Conservation (phyloP, 1,139 yeast species). For the Taphrina betulina region DNA sequence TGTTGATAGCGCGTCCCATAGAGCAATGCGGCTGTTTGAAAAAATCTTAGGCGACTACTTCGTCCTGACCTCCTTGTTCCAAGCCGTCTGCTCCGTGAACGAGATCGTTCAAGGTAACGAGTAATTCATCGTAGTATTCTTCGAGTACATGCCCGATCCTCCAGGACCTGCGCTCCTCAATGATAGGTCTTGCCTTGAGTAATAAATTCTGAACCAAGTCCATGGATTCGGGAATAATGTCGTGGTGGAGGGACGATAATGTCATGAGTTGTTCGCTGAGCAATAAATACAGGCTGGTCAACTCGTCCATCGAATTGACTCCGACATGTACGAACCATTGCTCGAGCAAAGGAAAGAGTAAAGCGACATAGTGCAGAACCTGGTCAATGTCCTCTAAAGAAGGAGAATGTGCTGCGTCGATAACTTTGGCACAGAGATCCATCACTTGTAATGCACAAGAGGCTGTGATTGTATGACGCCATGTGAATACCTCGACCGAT, state of each 20-base stretch:
- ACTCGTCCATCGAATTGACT: slow-evolving; percentile 7
- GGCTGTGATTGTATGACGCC: slow-evolving; percentile 13
- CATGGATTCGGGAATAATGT: slow-evolving; percentile 14
- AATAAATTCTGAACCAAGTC: slow-evolving; percentile 5
- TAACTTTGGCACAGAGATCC: slow-evolving; percentile 5
- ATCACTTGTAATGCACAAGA: not conserved
- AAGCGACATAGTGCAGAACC: not conserved
- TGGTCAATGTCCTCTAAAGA: not conserved
- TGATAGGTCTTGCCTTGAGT: slow-evolving; percentile 8
- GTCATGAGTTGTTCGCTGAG: slow-evolving; percentile 19
- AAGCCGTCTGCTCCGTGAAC: too few species aligned
- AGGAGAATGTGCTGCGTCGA: not conserved
- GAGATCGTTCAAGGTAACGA: slow-evolving; percentile 9
- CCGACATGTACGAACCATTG: slow-evolving; percentile 1
- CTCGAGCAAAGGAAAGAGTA: slow-evolving; percentile 2
- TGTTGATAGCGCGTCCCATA: too few species aligned
- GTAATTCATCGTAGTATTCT: slow-evolving; percentile 19
- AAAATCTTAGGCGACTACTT: too few species aligned
- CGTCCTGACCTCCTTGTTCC: too few species aligned
- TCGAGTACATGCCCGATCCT: slow-evolving; percentile 26
- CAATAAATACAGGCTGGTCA: not conserved
- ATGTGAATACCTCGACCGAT: not conserved
- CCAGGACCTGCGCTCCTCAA: slow-evolving; percentile 25
- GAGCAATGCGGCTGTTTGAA: too few species aligned
- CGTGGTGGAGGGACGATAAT: slow-evolving; percentile 14